A percentile compares a stretch with the other conserved stretches of the same genome.
Conservation (phyloP, 208 protist genomes). For the Leptomonas pyrrhocoris region DNA sequence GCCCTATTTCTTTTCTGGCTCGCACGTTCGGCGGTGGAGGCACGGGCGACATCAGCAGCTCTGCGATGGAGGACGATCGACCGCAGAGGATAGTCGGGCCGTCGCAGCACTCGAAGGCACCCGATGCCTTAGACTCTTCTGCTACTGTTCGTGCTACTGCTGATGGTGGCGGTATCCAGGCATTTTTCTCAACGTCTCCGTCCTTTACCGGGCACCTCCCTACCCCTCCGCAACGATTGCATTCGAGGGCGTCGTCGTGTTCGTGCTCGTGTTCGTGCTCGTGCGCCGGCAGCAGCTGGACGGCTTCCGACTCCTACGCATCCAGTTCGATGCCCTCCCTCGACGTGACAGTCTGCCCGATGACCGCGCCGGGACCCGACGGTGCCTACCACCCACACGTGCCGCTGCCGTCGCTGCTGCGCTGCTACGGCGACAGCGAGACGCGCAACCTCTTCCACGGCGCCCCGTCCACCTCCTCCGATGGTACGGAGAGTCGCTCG, state of each 20-base stretch:
- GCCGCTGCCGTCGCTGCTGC: slow-evolving; percentile 22
- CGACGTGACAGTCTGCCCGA: slow-evolving; percentile 3
- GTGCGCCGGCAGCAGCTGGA: slow-evolving; percentile 13
- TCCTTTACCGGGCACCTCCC: not conserved
- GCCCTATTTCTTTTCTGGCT: slow-evolving; percentile 19
- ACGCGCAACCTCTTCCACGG: slow-evolving; percentile 12
- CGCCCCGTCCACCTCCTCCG: slow-evolving; percentile 20
- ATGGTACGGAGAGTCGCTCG: slow-evolving; percentile 20
- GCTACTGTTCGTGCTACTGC: not conserved
- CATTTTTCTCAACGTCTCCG: not conserved
- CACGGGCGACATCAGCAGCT: slow-evolving; percentile 3
- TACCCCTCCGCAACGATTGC: not conserved
- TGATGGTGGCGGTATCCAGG: not conserved
- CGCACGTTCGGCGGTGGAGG: slow-evolving; percentile 17
- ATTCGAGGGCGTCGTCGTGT: not conserved
- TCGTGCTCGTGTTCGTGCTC: not conserved
- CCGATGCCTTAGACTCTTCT: not conserved
- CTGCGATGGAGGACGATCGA: not conserved
- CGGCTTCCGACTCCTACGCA: not conserved
- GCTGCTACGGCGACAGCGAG: slow-evolving; percentile 27
- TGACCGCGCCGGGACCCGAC: slow-evolving; percentile 17
- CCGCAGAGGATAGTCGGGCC: not conserved
- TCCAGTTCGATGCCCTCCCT: not conserved
- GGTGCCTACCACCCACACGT: slow-evolving; percentile 20
- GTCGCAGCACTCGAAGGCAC: not conserved